Evolutionary conservation across 2,329 filamentous ascomycete species (phyloP), one percentile per base, ranked within the genome.

Genomic region (Diaporthe aspalathi): DNA sequence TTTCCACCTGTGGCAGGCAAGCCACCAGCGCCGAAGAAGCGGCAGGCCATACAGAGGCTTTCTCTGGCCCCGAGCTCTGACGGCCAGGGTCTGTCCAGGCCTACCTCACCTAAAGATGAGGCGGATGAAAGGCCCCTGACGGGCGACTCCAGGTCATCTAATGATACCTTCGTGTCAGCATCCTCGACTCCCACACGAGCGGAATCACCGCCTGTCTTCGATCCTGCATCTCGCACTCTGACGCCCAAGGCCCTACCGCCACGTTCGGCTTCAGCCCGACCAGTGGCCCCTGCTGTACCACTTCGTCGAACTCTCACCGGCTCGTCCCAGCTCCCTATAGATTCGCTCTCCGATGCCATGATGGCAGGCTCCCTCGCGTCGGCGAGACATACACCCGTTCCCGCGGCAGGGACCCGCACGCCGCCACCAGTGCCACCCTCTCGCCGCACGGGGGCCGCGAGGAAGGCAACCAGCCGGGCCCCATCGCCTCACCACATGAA

Each of bases 301-400:
- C 67, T 50, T 40, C 67, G 65, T 32, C 43, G 29, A 70, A 65
- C 74, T 52, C 65, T 73, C 3, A 76, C 75, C 50, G 80, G 76
- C 50, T 73, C 77, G 8, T 80, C 72, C 45, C 80, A 5, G 73
- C 77, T 27, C 78, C 87, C 87, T 1, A 84, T 93, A 12, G 87
- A 91, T 71, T 90, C 90, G 0, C 87, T 95, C 9, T 90, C 92
- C 16, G 89, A 89, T 76, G 93, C 93, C 73, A 94, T 95, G 71
- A 87, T 95, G 76, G 93, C 92, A 2, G 90, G 92, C 2, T 92
- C 91, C 29, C 84, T 95, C 0, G 93, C 93, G 6, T 89, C 92
- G 0, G 86, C 90, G 2, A 88, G 90, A 73, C 83, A 81, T 68
- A 83, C 79, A 67, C 84, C 79, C 3, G 57, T 66, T 4, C 29